These are phyloP conservation scores for Pestalotiopsis fici DNA, from an alignment of 2,329 filamentous ascomycete genomes.

Conservation along the genomic window DNA sequence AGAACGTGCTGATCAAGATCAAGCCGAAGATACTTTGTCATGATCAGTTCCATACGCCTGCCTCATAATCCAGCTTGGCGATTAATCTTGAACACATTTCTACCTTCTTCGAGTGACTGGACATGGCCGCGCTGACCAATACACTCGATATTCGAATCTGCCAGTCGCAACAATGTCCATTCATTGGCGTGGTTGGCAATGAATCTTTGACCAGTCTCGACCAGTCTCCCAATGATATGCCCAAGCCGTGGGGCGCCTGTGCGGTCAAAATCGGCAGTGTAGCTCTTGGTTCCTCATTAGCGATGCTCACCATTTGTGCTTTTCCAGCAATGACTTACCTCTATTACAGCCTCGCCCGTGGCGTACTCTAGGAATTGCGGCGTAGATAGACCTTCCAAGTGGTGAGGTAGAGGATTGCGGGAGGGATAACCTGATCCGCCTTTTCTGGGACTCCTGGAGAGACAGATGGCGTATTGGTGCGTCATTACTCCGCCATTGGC, in stretches of 20 bases:
- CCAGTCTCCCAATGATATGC: conserved; percentile 54
- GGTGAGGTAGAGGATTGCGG: background rate
- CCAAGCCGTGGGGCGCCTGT: conserved; percentile 48
- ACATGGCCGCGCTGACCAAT: background rate
- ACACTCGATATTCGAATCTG: background rate
- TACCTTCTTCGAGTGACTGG: background rate
- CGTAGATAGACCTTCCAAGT: background rate
- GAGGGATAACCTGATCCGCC: background rate
- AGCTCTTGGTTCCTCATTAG: conserved; percentile 45
- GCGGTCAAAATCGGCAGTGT: conserved; percentile 58
- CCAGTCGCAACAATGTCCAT: conserved; percentile 43
- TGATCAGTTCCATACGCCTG: too few species aligned
- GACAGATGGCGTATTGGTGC: conserved; percentile 63
- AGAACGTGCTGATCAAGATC: too few species aligned
- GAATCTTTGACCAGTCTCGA: conserved; percentile 47
- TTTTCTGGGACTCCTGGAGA: conserved; percentile 38
- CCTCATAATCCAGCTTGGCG: background rate
- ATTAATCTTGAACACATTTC: background rate
- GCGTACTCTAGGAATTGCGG: background rate
- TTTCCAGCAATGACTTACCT: background rate
- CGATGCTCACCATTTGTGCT: background rate
- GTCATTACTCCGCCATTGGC: conserved; percentile 68
- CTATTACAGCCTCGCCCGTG: background rate
- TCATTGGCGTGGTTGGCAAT: conserved; percentile 58
- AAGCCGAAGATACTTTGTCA: too few species aligned